Evolutionary conservation across 306 rosid species (phyloP).

Genomic region (Nissolia schottii): DNA sequence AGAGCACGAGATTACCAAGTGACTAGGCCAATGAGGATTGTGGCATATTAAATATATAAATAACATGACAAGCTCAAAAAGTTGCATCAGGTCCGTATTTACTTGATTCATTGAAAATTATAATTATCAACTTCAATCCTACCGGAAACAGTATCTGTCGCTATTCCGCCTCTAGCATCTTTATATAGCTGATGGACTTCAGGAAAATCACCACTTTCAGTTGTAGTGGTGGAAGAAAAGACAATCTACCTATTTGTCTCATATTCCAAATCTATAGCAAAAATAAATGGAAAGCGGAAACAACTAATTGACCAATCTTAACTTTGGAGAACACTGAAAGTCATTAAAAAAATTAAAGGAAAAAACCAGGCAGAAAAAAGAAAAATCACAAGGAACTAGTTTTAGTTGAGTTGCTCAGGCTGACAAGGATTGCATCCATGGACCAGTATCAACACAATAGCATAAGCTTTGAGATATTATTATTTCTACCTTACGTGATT

Average conservation of each 20-base stretch:
- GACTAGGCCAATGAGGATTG: neutral
- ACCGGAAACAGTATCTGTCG: neutral
- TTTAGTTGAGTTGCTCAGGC: neutral
- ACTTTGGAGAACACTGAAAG: neutral
- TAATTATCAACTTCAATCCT: neutral
- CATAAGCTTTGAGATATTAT: neutral
- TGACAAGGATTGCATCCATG: neutral
- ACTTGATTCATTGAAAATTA: conserved; percentile 3
- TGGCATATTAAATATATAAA: neutral
- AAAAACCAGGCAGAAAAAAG: neutral
- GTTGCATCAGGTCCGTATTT: conserved; percentile 2
- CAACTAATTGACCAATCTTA: neutral
- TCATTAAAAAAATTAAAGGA: neutral
- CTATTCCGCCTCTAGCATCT: neutral
- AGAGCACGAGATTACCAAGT: neutral
- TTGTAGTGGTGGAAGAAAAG: neutral
- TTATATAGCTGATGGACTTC: neutral
- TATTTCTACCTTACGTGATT: neutral
- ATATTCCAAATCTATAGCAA: neutral
- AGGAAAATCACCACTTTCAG: neutral
- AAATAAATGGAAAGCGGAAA: neutral
- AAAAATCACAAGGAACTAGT: neutral
- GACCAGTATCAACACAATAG: neutral
- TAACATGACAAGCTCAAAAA: neutral
- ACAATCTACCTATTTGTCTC: neutral